Evolutionary conservation across 768 basidiomycete genomes (phyloP).

Genomic region (Coprinopsis cinerea): DNA sequence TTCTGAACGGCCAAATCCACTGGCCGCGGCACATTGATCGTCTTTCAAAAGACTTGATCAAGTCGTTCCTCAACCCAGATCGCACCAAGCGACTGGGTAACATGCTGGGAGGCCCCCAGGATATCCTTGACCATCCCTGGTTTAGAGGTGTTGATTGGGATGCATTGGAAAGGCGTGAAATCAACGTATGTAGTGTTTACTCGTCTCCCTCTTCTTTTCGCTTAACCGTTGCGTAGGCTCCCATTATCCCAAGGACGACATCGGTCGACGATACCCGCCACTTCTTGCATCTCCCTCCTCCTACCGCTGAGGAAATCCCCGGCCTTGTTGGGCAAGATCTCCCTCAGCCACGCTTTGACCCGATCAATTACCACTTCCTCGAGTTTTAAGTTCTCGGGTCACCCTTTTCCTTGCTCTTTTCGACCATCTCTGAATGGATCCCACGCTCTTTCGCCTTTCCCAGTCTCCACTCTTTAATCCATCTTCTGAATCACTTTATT

Average conservation of each 20-base stretch:
- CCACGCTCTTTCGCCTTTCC: no score
- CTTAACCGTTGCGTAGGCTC: slow-evolving; percentile 46
- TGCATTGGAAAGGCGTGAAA: slow-evolving; percentile 79
- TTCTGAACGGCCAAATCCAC: slow-evolving; percentile 78
- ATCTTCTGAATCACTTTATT: no score
- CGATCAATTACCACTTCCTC: slow-evolving; percentile 64
- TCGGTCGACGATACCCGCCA: slow-evolving; percentile 82
- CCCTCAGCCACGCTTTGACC: slow-evolving; percentile 60
- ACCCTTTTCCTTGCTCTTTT: neutral
- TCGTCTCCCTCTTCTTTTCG: slow-evolving; percentile 9
- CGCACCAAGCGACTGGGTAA: slow-evolving; percentile 89
- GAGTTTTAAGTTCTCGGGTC: slow-evolving; percentile 52
- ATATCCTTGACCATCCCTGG: slow-evolving; percentile 90
- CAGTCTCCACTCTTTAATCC: no score
- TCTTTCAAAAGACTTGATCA: slow-evolving; percentile 83
- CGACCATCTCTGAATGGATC: neutral
- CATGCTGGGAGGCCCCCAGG: slow-evolving; percentile 85
- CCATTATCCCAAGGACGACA: slow-evolving; percentile 78
- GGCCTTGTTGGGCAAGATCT: slow-evolving; percentile 64
- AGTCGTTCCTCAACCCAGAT: slow-evolving; percentile 86
- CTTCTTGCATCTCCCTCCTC: slow-evolving; percentile 76
- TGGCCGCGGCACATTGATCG: slow-evolving; percentile 92
- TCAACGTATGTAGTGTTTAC: slow-evolving; percentile 53
- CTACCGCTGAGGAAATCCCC: slow-evolving; percentile 71
- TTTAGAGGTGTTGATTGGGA: slow-evolving; percentile 95